phyloP scores from a whole-genome alignment of 108 stramenopile genomes.

The Stephanodiscus triporus region DNA sequence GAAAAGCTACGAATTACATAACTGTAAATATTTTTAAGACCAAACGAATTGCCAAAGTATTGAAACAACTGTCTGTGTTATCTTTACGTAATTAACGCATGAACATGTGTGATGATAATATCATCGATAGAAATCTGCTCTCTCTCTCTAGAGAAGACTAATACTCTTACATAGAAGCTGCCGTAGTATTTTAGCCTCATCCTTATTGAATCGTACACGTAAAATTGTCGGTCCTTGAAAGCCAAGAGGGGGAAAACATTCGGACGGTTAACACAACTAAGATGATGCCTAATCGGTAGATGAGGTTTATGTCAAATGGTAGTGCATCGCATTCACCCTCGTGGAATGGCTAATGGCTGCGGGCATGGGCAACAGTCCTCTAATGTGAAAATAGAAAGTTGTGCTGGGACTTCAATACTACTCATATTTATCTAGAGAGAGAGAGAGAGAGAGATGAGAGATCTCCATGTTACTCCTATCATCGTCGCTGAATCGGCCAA shows the following conservation, averaged over 20 bases:
- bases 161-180: background rate
- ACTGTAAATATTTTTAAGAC: no score
- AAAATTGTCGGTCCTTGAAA: no score
- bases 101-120: no score
- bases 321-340: background rate
- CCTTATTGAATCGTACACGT: no score
- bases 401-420: background rate
- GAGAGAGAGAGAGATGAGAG: background rate
- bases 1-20: background rate
- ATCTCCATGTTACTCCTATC: background rate
- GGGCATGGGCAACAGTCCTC: background rate
- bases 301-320: background rate
- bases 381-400: background rate
- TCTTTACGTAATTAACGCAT: no score
- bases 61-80: no score
- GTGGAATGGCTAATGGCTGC: background rate
- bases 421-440: no score
- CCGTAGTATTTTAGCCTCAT: background rate
- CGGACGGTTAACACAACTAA: background rate
- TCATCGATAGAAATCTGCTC: no score
- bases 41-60: no score
- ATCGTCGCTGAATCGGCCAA: constrained; percentile 56
- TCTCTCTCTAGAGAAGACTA: no score
- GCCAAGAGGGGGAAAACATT: background rate
- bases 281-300: background rate